Percentiles rank a stretch among this genome's conserved stretches.
phyloP scores from a whole-genome alignment of 1,284 basidiomycete genomes.

The Leccinum subspadiceum region DNA sequence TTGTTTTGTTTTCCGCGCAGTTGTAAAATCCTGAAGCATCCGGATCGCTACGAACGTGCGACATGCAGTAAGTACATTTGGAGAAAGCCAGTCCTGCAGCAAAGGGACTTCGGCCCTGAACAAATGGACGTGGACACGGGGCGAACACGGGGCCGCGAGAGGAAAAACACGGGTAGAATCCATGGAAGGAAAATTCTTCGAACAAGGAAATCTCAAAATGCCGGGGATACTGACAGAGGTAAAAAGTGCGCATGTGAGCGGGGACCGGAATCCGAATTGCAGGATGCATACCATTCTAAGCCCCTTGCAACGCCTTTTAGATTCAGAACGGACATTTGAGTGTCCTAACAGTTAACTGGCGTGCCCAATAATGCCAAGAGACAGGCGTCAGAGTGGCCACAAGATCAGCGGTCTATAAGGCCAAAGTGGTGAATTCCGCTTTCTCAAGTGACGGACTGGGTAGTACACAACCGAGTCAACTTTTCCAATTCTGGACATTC shows the following conservation, averaged over 20 bases:
- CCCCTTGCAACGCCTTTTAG: neutral
- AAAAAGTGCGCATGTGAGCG: neutral
- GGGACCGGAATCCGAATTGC: neutral
- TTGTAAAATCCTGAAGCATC: neutral
- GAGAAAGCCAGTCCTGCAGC: neutral
- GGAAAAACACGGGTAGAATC: neutral
- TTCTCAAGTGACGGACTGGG: slow-evolving; percentile 1
- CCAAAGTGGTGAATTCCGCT: slow-evolving; percentile 2
- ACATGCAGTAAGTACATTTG: neutral
- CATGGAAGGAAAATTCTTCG: neutral
- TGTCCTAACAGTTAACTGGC: neutral
- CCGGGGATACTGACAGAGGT: neutral
- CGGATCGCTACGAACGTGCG: slow-evolving; percentile 4
- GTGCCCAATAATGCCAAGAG: slow-evolving; percentile 8
- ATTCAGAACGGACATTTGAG: neutral
- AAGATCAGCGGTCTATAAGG: slow-evolving; percentile 9
- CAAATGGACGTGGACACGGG: neutral
- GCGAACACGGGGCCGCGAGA: neutral
- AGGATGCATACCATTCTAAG: neutral
- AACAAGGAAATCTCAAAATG: neutral
- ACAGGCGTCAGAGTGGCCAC: slow-evolving; percentile 4
- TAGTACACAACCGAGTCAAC: neutral
- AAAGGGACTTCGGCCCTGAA: neutral
- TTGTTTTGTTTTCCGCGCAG: neutral
- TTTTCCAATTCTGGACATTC: neutral